phyloP scores from a whole-genome alignment of 257 asterid species.

The Gardenia jasminoides region DNA sequence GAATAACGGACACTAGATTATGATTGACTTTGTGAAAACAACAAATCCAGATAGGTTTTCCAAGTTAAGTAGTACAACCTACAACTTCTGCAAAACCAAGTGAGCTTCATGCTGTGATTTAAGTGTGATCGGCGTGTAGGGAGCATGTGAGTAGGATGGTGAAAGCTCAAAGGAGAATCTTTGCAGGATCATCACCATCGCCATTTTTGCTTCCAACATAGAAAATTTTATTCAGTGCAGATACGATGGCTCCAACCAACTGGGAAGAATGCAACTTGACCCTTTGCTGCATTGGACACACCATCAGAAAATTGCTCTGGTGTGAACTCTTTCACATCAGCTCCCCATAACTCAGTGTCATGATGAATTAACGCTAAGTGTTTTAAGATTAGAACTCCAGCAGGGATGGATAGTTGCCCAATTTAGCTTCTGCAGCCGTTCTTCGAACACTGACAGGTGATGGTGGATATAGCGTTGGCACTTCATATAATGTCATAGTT shows the following conservation, averaged over 20 bases:
- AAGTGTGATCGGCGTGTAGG: constrained; percentile 1
- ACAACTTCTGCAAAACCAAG: constrained; percentile 11
- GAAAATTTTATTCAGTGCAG: constrained; percentile 30
- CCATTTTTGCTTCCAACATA: constrained; percentile 7
- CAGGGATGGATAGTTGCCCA: constrained; percentile 4
- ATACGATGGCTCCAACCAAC: constrained; percentile 26
- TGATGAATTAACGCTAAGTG: neutral
- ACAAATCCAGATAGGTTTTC: too few relatives aligned
- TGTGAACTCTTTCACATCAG: constrained; percentile 25
- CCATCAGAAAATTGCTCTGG: constrained; percentile 30
- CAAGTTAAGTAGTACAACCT: too few relatives aligned
- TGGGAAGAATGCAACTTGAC: constrained; percentile 13
- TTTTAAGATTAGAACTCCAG: neutral
- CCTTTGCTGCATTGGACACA: constrained; percentile 24
- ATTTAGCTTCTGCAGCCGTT: constrained; percentile 1
- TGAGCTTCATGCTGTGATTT: constrained; percentile 6
- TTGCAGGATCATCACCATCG: constrained; percentile 9
- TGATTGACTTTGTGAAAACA: too few relatives aligned
- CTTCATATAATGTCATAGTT: constrained; percentile 5
- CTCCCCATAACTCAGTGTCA: constrained; percentile 21
- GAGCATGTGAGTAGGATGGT: constrained; percentile 16
- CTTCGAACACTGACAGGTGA: neutral
- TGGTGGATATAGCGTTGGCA: constrained; percentile 4
- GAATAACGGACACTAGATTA: too few relatives aligned
- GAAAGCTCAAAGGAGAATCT: constrained; percentile 10